Conservation (phyloP, 2,329 filamentous ascomycete genomes). For the Ceratocystis diversiconidia region DNA sequence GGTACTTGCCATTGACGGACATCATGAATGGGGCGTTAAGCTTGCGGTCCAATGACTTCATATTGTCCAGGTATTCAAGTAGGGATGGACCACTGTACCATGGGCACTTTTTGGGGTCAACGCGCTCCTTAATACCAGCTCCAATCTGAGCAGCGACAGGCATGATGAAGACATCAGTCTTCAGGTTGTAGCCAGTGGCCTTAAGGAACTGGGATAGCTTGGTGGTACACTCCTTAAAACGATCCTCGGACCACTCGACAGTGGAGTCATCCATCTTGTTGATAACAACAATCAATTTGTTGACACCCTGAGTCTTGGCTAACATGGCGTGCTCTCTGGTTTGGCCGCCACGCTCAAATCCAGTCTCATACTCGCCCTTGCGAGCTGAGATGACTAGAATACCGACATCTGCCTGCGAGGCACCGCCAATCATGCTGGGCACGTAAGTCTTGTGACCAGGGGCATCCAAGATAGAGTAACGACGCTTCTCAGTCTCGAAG, state of each 20-base stretch:
- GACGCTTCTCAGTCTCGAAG: conserved; percentile 91
- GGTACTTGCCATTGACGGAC: conserved; percentile 90
- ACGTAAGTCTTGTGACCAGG: conserved; percentile 98
- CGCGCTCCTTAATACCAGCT: conserved; percentile 73
- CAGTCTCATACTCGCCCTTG: conserved; percentile 97
- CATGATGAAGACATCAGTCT: conserved; percentile 89
- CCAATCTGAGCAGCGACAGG: conserved; percentile 84
- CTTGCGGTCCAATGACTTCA: conserved; percentile 88
- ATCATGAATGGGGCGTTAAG: conserved; percentile 99
- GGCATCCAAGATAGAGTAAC: conserved; percentile 93
- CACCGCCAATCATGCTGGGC: conserved; percentile 94
- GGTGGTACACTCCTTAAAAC: conserved; percentile 82
- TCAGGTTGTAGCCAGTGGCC: conserved; percentile 83
- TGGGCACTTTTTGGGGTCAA: conserved; percentile 58
- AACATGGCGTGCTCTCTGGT: conserved; percentile 96
- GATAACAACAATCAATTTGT: conserved; percentile 85
- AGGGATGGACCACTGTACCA: conserved; percentile 87
- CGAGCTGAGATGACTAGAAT: conserved; percentile 91
- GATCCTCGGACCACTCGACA: conserved; percentile 86
- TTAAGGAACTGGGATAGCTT: conserved; percentile 84
- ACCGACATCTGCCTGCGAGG: conserved; percentile 84
- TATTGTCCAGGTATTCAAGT: conserved; percentile 86
- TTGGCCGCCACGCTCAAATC: conserved; percentile 91
- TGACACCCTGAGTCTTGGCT: conserved; percentile 95
- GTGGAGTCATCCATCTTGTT: conserved; percentile 99